phyloP scores from a whole-genome alignment of 176 grass and related monocot species.

The Oryza nivara region DNA sequence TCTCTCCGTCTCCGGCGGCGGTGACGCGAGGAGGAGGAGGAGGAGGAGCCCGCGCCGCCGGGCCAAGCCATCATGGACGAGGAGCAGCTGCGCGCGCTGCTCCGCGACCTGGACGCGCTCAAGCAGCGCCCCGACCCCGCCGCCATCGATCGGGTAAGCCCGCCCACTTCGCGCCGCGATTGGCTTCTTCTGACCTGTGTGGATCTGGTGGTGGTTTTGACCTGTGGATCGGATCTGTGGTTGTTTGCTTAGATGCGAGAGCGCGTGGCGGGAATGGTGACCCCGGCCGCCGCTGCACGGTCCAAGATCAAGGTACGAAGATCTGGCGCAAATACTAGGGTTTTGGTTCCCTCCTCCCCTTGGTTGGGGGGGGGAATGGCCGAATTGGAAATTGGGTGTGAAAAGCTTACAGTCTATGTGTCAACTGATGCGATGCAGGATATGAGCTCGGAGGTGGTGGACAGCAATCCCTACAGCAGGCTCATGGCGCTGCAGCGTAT shows the following conservation, averaged over 20 bases:
- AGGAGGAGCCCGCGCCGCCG: not conserved
- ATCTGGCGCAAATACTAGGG: not conserved
- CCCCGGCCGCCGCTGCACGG: conserved; percentile 24
- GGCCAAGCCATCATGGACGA: conserved; percentile 58
- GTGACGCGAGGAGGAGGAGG: not conserved
- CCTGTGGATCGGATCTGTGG: not conserved
- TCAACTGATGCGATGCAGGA: conserved; percentile 48
- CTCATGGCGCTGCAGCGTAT: conserved; percentile 97
- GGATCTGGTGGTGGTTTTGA: not conserved
- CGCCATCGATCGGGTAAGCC: conserved; percentile 61
- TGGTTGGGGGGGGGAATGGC: not conserved
- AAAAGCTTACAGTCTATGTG: too few relatives aligned
- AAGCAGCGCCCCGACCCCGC: conserved; percentile 46
- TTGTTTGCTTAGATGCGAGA: conserved; percentile 59
- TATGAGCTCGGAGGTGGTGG: conserved; percentile 93
- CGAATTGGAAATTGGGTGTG: not conserved
- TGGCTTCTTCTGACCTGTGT: not conserved
- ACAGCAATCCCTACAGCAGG: conserved; percentile 90
- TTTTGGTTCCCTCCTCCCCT: not conserved
- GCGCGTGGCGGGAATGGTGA: conserved; percentile 48
- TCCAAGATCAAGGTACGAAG: conserved; percentile 76
- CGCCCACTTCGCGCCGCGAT: too few relatives aligned
- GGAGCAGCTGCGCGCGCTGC: conserved; percentile 62
- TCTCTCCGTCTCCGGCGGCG: not conserved
- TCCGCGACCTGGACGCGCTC: conserved; percentile 70